Evolutionary conservation across 192 early-diverging fungal species (phyloP).

Genomic region (Obelidium mucronatum): DNA sequence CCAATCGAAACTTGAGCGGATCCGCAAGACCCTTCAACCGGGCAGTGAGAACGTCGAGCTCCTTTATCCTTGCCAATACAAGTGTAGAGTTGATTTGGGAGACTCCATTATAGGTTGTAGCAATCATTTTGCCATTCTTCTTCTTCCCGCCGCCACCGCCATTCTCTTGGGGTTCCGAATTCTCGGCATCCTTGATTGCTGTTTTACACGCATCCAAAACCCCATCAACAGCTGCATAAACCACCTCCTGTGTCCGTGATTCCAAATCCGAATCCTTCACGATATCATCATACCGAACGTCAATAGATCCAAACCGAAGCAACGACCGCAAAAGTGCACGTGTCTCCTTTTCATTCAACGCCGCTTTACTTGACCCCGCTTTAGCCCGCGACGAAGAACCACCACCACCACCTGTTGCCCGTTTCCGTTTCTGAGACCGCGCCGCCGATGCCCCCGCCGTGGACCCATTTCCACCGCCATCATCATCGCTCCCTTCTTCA

Average conservation of each 20-base stretch:
- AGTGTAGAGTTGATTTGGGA: slow-evolving; percentile 86
- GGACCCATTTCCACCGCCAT: not conserved
- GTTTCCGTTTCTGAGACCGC: slow-evolving; percentile 32
- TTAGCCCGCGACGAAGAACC: slow-evolving; percentile 35
- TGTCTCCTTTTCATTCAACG: slow-evolving; percentile 81
- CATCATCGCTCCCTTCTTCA: slow-evolving; percentile 30
- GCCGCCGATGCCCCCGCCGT: slow-evolving; percentile 20
- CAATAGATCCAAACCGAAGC: slow-evolving; percentile 83
- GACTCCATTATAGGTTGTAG: slow-evolving; percentile 79
- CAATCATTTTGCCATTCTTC: slow-evolving; percentile 69
- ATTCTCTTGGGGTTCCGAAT: slow-evolving; percentile 42
- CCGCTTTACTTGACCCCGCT: slow-evolving; percentile 22
- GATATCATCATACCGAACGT: slow-evolving; percentile 82
- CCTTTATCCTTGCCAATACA: slow-evolving; percentile 76
- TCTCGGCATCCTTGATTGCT: slow-evolving; percentile 54
- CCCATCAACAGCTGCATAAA: slow-evolving; percentile 50
- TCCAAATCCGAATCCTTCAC: slow-evolving; percentile 82
- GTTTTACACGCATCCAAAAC: slow-evolving; percentile 63
- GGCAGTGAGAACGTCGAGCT: slow-evolving; percentile 71
- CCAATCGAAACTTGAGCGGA: slow-evolving; percentile 77
- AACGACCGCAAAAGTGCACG: slow-evolving; percentile 80
- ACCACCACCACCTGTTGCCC: not conserved
- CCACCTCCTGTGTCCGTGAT: slow-evolving; percentile 54
- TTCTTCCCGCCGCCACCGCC: slow-evolving; percentile 39
- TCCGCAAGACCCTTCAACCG: slow-evolving; percentile 66